Conservation (phyloP, 345 rosid species). For the Populus ilicifolia region DNA sequence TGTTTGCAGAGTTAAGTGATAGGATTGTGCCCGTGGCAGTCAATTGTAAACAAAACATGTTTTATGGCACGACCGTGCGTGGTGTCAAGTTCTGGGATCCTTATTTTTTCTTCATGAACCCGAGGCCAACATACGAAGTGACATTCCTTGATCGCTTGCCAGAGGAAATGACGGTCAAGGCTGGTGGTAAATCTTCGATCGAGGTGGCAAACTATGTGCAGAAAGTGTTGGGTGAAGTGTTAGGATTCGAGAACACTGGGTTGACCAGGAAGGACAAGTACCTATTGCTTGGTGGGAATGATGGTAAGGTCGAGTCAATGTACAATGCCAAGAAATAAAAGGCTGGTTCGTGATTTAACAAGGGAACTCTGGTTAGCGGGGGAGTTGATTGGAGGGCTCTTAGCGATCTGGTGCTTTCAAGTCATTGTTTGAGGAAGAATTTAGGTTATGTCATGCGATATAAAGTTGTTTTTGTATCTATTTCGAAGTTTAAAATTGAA, state of each 20-base stretch:
- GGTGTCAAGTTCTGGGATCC: conserved; percentile 96
- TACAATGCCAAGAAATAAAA: conserved; percentile 19
- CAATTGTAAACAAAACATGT: conserved; percentile 77
- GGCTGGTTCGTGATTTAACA: background rate
- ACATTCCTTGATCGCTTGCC: conserved; percentile 80
- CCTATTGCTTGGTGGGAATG: conserved; percentile 72
- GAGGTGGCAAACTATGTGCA: conserved; percentile 96
- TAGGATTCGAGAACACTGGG: conserved; percentile 73
- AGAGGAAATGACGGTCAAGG: conserved; percentile 66
- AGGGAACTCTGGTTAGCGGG: background rate
- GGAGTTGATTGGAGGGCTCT: background rate
- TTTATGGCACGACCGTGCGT: conserved; percentile 80
- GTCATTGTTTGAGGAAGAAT: background rate
- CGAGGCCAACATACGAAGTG: conserved; percentile 69
- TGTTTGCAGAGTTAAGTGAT: conserved; percentile 90
- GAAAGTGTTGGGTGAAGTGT: conserved; percentile 53
- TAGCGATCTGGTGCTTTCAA: background rate
- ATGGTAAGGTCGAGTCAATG: conserved; percentile 89
- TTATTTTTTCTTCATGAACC: conserved; percentile 91
- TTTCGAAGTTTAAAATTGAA: too few relatives aligned
- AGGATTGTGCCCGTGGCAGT: conserved; percentile 93
- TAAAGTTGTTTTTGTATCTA: background rate
- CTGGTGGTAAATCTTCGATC: conserved; percentile 72
- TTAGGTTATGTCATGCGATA: background rate
- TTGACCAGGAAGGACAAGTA: conserved; percentile 77